phyloP scores from a whole-genome alignment of 2,329 filamentous ascomycete genomes.

The Botryotinia convoluta region DNA sequence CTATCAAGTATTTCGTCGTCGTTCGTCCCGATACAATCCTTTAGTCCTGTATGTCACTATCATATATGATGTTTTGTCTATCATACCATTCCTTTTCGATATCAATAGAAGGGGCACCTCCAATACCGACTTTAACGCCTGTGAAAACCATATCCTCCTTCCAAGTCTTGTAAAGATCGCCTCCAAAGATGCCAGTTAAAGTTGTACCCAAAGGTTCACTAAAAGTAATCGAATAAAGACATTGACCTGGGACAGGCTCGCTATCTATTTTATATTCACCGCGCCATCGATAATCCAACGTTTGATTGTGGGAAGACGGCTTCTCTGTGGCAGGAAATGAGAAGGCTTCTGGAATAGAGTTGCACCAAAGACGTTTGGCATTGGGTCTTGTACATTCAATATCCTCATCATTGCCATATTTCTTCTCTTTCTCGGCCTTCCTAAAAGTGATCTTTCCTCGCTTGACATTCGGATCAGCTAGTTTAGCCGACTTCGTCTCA shows the following conservation, averaged over 20 bases:
- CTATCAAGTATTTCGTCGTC: not conserved
- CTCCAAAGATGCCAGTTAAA: not conserved
- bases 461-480: not conserved
- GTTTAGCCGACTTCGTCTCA: not conserved
- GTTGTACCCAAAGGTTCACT: not conserved
- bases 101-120: not conserved
- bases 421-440: not conserved
- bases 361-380: too few species aligned
- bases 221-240: not conserved
- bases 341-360: not conserved
- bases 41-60: not conserved
- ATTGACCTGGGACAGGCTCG: not conserved
- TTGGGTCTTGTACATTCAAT: too few species aligned
- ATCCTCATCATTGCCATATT: not conserved
- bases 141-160: not conserved
- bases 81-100: not conserved
- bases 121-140: not conserved
- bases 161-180: not conserved
- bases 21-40: not conserved
- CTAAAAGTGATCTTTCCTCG: too few species aligned
- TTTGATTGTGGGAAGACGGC: not conserved
- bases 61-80: not conserved
- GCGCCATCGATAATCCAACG: not conserved
- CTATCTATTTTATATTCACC: not conserved
- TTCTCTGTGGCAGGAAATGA: not conserved